phyloP scores from a whole-genome alignment of 169 alveolate species.

The Cyclospora cayetanensis region DNA sequence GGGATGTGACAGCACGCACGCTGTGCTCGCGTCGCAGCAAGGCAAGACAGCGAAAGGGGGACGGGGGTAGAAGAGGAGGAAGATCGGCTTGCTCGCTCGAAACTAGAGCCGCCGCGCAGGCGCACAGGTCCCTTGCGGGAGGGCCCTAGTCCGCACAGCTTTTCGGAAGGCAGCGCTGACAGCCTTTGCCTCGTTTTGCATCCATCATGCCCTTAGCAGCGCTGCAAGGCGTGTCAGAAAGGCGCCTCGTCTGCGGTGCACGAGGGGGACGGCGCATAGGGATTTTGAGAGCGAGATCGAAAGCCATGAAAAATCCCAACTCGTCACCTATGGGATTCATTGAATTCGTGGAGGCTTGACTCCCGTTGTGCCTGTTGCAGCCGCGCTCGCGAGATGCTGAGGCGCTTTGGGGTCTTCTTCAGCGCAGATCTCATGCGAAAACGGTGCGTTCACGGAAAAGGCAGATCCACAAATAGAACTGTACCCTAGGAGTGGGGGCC shows the following conservation, averaged over 20 bases:
- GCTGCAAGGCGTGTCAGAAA: too few species aligned
- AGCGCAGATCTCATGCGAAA: not conserved
- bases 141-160: too few species aligned
- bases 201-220: too few species aligned
- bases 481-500: not conserved
- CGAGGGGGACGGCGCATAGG: not conserved
- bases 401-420: not conserved
- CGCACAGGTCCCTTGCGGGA: not conserved
- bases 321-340: not conserved
- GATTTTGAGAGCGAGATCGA: not conserved
- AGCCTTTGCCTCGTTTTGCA: too few species aligned
- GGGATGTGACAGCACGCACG: too few species aligned
- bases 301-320: not conserved
- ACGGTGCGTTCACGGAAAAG: not conserved
- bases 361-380: not conserved
- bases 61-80: not conserved
- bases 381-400: constrained; percentile 10
- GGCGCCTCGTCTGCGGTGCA: not conserved
- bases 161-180: too few species aligned
- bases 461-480: not conserved
- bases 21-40: not conserved
- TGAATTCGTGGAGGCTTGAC: not conserved
- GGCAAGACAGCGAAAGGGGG: not conserved
- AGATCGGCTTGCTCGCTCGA: not conserved
- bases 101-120: not conserved